Conservation (phyloP, 1,284 basidiomycete genomes). For the Tylopilus orsonianus region DNA sequence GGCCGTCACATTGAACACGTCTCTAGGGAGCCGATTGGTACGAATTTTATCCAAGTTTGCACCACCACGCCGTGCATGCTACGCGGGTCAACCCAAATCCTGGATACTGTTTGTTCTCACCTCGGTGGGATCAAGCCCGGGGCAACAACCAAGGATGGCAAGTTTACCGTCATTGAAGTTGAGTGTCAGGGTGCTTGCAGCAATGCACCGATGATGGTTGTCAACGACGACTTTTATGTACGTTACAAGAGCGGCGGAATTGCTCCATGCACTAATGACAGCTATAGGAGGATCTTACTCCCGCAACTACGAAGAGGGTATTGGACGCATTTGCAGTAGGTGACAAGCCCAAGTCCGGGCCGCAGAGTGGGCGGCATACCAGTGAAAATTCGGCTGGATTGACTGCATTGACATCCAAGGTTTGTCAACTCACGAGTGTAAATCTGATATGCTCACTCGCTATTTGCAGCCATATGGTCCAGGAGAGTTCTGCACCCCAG, state of each 20-base stretch:
- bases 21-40: constrained; percentile 87
- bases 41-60: constrained; percentile 97
- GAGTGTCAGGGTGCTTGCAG: constrained; percentile 98
- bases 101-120: constrained; percentile 83
- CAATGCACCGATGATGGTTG: constrained; percentile 98
- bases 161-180: constrained; percentile 97
- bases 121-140: constrained; percentile 86
- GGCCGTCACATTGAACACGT: constrained; percentile 1
- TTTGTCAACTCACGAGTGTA: constrained; percentile 36
- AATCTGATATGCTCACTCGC: constrained; percentile 13
- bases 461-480: constrained; percentile 86
- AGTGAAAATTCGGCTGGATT: constrained; percentile 90
- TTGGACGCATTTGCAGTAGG: constrained; percentile 86
- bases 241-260: constrained; percentile 31
- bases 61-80: constrained; percentile 99
- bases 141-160: constrained; percentile 91
- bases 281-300: constrained; percentile 91
- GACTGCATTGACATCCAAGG: constrained; percentile 82
- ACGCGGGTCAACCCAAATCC: constrained; percentile 87
- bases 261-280: constrained; percentile 4
- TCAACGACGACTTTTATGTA: constrained; percentile 96
- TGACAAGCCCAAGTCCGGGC: constrained; percentile 87
- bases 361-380: constrained; percentile 83
- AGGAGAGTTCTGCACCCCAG: constrained; percentile 84
- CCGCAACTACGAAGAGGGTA: constrained; percentile 85